These are phyloP conservation scores for Linnemannia elongata DNA, from an alignment of 192 early-diverging fungal species.

Conservation along the genomic window DNA sequence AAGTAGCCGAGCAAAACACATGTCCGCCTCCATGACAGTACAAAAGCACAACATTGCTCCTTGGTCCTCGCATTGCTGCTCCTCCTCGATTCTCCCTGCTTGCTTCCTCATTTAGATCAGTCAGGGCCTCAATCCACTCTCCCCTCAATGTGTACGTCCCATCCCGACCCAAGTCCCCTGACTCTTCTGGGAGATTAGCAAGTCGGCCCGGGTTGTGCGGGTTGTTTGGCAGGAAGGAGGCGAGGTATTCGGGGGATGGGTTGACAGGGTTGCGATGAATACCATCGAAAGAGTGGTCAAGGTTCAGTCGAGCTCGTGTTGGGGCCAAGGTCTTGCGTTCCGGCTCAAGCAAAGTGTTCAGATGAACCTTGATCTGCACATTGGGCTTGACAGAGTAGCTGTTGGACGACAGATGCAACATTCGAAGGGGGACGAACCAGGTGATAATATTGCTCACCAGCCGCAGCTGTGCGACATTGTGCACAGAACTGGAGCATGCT, in stretches of 20 bases:
- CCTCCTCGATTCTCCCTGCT: background rate
- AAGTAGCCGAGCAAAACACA: constrained; percentile 58
- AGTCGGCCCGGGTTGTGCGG: background rate
- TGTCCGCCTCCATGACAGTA: constrained; percentile 87
- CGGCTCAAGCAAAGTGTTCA: constrained; percentile 30
- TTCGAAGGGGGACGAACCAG: constrained; percentile 34
- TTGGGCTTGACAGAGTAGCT: constrained; percentile 20
- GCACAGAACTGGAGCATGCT: constrained; percentile 25
- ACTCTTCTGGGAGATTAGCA: constrained; percentile 50
- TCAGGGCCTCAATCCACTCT: constrained; percentile 60
- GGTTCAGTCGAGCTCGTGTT: constrained; percentile 20
- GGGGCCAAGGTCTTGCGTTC: constrained; percentile 22
- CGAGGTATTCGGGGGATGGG: constrained; percentile 29
- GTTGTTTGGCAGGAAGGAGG: constrained; percentile 31
- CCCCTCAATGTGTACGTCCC: constrained; percentile 52
- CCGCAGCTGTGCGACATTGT: constrained; percentile 44
- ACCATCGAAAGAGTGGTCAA: background rate
- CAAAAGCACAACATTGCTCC: constrained; percentile 69
- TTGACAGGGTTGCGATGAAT: constrained; percentile 24
- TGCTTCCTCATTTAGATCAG: constrained; percentile 26
- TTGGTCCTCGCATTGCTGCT: background rate
- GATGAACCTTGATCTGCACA: constrained; percentile 37
- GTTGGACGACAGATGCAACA: constrained; percentile 19
- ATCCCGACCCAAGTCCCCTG: constrained; percentile 20
- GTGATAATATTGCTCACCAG: constrained; percentile 41